Percentiles rank a stretch among this genome's conserved stretches.
These are phyloP conservation scores for Thielaviopsis punctulata DNA, from an alignment of 2,329 filamentous ascomycete genomes.

Conservation along the genomic window DNA sequence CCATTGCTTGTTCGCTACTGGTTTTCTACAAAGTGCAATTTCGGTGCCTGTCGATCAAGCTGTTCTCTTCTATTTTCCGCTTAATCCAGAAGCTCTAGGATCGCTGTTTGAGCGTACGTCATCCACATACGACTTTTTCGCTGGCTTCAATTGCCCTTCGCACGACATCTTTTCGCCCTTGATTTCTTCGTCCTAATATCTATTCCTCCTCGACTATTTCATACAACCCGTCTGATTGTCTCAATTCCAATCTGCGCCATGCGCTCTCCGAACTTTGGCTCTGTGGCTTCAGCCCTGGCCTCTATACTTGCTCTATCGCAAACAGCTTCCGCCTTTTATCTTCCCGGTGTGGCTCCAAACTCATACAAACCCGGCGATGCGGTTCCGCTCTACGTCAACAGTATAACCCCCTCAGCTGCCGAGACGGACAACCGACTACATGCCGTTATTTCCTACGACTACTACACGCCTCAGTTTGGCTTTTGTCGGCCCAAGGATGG, in stretches of 20 bases:
- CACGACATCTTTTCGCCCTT: not conserved
- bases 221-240: not conserved
- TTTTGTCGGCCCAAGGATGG: conserved; percentile 72
- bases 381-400: conserved; percentile 85
- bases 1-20: not conserved
- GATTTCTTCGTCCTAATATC: not conserved
- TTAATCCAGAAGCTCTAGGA: not conserved
- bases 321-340: conserved; percentile 65
- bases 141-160: not conserved
- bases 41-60: not conserved
- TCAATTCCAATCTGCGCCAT: conserved; percentile 1
- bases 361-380: conserved; percentile 67
- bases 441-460: conserved; percentile 91
- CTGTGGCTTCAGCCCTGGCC: conserved; percentile 25
- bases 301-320: conserved; percentile 35
- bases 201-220: not conserved
- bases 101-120: conserved; percentile 1
- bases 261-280: conserved; percentile 5
- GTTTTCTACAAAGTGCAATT: too few relatives aligned
- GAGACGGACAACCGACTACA: conserved; percentile 63
- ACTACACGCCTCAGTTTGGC: conserved; percentile 75
- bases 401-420: conserved; percentile 70
- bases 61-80: conserved; percentile 3
- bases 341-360: conserved; percentile 86
- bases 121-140: not conserved